phyloP scores from a whole-genome alignment of 441 rosid species.

The Euphorbia schlechtendalii region DNA sequence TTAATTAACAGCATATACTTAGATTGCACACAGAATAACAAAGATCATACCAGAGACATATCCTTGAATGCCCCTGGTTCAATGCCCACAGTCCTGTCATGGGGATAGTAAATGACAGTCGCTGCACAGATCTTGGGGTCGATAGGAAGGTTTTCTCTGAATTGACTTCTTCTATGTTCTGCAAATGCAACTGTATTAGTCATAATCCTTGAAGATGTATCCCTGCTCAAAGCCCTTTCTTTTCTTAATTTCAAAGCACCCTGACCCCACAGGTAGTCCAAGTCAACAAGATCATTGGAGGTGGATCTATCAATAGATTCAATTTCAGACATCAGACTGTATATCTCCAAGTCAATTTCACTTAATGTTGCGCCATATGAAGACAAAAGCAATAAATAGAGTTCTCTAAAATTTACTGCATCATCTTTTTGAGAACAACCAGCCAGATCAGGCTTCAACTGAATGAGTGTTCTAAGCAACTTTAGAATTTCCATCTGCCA shows the following conservation, averaged over 20 bases:
- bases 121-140: slow-evolving; percentile 64
- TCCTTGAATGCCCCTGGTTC: slow-evolving; percentile 27
- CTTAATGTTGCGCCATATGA: slow-evolving; percentile 84
- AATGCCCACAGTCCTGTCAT: slow-evolving; percentile 40
- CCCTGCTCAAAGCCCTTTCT: slow-evolving; percentile 40
- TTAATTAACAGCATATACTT: slow-evolving; percentile 8
- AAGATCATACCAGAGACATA: slow-evolving; percentile 32
- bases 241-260: slow-evolving; percentile 57
- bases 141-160: slow-evolving; percentile 72
- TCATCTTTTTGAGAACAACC: slow-evolving; percentile 41
- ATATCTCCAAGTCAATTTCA: slow-evolving; percentile 73
- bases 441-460: slow-evolving; percentile 17
- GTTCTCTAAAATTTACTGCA: slow-evolving; percentile 60
- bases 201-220: slow-evolving; percentile 30
- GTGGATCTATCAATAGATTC: slow-evolving; percentile 40
- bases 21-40: slow-evolving; percentile 14
- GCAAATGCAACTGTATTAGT: slow-evolving; percentile 40
- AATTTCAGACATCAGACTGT: slow-evolving; percentile 54
- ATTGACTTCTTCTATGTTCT: slow-evolving; percentile 50
- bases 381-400: slow-evolving; percentile 64
- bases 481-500: slow-evolving; percentile 66
- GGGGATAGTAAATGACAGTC: slow-evolving; percentile 68
- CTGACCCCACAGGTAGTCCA: slow-evolving; percentile 76
- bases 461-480: slow-evolving; percentile 59
- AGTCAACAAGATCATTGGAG: slow-evolving; percentile 34